Conservation (phyloP, 495 filamentous ascomycete genomes). For the Neurospora intermedia region DNA sequence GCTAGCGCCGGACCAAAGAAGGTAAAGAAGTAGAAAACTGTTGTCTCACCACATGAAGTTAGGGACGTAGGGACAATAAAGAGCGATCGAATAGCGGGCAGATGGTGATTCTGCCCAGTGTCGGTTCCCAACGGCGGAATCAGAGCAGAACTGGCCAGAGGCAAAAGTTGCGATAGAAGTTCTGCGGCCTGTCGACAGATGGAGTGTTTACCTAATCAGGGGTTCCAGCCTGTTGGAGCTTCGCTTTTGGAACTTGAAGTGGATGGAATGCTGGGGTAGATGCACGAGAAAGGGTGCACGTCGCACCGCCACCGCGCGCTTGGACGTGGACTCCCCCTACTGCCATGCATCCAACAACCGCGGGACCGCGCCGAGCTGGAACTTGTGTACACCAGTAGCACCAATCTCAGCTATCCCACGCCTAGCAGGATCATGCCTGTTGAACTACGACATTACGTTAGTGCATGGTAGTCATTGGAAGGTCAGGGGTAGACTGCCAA, state of each 20-base stretch:
- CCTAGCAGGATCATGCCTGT: background rate
- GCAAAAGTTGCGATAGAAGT: background rate
- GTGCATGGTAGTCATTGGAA: background rate
- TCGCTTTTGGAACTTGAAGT: no score
- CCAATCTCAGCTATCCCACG: background rate
- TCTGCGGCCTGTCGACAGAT: background rate
- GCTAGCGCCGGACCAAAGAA: background rate
- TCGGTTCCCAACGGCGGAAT: background rate
- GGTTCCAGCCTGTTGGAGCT: constrained; percentile 1
- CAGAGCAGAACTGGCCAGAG: constrained; percentile 6
- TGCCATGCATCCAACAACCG: background rate
- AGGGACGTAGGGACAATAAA: background rate
- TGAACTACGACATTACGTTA: background rate
- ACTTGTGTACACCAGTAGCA: no score
- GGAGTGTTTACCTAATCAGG: background rate
- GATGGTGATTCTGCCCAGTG: background rate
- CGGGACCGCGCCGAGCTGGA: background rate
- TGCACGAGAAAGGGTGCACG: constrained; percentile 16
- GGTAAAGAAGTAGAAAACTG: background rate
- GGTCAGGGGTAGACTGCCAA: background rate
- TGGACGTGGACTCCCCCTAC: background rate
- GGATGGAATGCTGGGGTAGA: constrained; percentile 5
- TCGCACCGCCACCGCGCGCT: constrained; percentile 13
- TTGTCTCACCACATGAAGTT: background rate
- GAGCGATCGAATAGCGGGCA: background rate